Percentiles rank a stretch among this genome's conserved stretches.
phyloP scores from a whole-genome alignment of 306 rosid genomes.

The Myrica gale region DNA sequence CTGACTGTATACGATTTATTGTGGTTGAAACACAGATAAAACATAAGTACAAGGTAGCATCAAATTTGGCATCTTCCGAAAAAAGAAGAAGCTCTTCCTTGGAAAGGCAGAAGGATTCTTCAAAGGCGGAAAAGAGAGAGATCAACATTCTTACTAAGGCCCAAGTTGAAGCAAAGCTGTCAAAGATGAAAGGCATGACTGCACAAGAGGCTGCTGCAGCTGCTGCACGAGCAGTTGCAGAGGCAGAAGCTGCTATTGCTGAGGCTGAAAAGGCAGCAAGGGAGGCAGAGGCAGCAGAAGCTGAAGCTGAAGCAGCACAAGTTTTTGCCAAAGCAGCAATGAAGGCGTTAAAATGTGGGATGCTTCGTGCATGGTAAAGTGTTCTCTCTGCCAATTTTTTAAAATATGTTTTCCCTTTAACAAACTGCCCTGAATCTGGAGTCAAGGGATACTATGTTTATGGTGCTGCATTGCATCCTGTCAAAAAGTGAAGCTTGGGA shows the following conservation, averaged over 20 bases:
- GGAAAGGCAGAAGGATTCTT: slow-evolving; percentile 56
- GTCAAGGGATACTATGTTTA: not conserved
- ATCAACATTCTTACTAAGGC: slow-evolving; percentile 55
- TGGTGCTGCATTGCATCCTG: not conserved
- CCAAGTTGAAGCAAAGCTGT: slow-evolving; percentile 71
- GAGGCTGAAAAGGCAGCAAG: slow-evolving; percentile 90
- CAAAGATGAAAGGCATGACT: slow-evolving; percentile 70
- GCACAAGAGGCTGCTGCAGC: slow-evolving; percentile 88
- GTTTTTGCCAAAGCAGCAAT: slow-evolving; percentile 88
- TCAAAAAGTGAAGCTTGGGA: not conserved
- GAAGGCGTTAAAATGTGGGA: slow-evolving; percentile 77
- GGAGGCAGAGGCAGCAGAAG: slow-evolving; percentile 92
- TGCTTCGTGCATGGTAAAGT: slow-evolving; percentile 50
- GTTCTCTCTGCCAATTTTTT: slow-evolving; percentile 13
- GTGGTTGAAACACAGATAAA: slow-evolving; percentile 53
- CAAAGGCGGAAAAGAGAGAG: slow-evolving; percentile 47
- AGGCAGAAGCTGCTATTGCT: slow-evolving; percentile 89
- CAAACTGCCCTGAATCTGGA: slow-evolving; percentile 12
- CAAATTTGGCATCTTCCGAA: slow-evolving; percentile 49
- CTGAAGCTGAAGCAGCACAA: slow-evolving; percentile 90
- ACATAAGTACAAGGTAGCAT: slow-evolving; percentile 68
- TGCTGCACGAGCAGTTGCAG: slow-evolving; percentile 90
- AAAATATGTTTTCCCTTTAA: slow-evolving; percentile 8
- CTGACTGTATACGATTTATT: slow-evolving; percentile 13
- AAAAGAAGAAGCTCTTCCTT: slow-evolving; percentile 58